Percentiles rank a stretch among this genome's conserved stretches.
phyloP scores from a whole-genome alignment of 1,284 basidiomycete species.

The Earliella scabrosa region DNA sequence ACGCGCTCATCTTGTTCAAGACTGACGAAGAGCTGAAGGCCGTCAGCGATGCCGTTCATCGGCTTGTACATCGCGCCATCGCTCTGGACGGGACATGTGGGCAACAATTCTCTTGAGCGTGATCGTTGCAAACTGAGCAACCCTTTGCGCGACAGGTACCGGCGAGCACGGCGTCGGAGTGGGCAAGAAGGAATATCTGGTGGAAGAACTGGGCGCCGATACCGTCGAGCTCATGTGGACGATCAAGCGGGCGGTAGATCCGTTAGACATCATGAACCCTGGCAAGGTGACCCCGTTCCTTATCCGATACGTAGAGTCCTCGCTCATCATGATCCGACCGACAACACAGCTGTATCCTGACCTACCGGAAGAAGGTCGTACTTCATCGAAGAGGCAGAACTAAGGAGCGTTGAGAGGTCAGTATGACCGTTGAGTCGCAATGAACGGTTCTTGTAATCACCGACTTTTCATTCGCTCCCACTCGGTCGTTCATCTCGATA shows the following conservation, averaged over 20 bases:
- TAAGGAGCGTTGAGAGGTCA: too few species aligned
- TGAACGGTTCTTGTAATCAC: too few species aligned
- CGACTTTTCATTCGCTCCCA: too few species aligned
- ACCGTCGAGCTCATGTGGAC: slow-evolving; percentile 83
- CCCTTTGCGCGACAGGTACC: slow-evolving; percentile 36
- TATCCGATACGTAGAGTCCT: background rate
- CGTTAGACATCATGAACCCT: slow-evolving; percentile 80
- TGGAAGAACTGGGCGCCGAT: slow-evolving; percentile 74
- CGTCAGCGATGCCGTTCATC: slow-evolving; percentile 66
- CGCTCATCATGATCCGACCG: too few species aligned
- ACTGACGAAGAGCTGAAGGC: slow-evolving; percentile 60
- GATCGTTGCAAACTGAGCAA: too few species aligned
- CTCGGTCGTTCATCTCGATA: too few species aligned
- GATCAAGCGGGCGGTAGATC: slow-evolving; percentile 78
- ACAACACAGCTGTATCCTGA: too few species aligned
- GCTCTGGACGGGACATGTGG: slow-evolving; percentile 75
- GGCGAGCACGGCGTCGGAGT: slow-evolving; percentile 79
- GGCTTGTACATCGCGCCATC: slow-evolving; percentile 70
- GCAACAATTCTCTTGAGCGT: too few species aligned
- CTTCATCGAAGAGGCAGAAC: too few species aligned
- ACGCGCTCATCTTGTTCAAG: slow-evolving; percentile 70
- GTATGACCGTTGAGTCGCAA: too few species aligned
- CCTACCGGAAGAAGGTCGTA: background rate
- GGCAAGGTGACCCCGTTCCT: slow-evolving; percentile 58
- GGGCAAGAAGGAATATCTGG: slow-evolving; percentile 77